Base-by-base conservation (phyloP, 208 protist genomes). In the Balamuthia mandrillaris region DNA sequence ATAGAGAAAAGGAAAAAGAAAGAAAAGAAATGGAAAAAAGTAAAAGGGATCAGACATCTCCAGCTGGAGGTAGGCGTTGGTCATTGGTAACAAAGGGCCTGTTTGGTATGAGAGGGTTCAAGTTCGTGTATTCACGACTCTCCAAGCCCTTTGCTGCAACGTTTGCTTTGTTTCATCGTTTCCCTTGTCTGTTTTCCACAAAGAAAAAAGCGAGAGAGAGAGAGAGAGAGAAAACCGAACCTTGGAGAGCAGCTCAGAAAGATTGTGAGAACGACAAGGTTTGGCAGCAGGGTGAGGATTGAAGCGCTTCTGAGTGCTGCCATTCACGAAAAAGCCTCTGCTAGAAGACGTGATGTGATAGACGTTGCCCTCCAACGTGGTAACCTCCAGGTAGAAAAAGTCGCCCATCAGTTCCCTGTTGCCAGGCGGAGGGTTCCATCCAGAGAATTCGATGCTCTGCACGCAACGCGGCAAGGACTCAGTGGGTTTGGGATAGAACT, bases 321-420 rank as follows among this genome's bases (percentile, higher is more conserved):
- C 42, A 45, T 92, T 92, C 3, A 90, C 68, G 56, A 66, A 92
- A 65, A 92, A 92, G 10, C 90, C 90, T 6, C 56, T 21, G 5
- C 35, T 37, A 18, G 21, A 85, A n/a, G 87, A 78, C 10, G 90
- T 92, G 12, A 92, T 27, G 47, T 77, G 84, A 12, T 84, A 9
- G 5, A 2, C 54, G 21, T 63, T 24, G 3, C 70, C 60, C 14
- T 90, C 87, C 0, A 87, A 29, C 5, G 78, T 70, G 33, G 72
- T 70, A n/a, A 89, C 44, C 45, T 88, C 70, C 21, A 92, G 49
- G 37, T 92, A 92, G 27, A 90, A 92, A 12, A 92, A 70, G 51
- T 92, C 90, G 18, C 83, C 81, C 35, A 49, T 6, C 9, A 92
- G 42, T 12, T 63, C 44, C 61, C 89, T 78, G 18, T 77, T 81